Percentiles rank a stretch among this genome's conserved stretches.
Evolutionary conservation across 176 grass and related monocot species (phyloP).

Genomic region (Raddia distichophylla): DNA sequence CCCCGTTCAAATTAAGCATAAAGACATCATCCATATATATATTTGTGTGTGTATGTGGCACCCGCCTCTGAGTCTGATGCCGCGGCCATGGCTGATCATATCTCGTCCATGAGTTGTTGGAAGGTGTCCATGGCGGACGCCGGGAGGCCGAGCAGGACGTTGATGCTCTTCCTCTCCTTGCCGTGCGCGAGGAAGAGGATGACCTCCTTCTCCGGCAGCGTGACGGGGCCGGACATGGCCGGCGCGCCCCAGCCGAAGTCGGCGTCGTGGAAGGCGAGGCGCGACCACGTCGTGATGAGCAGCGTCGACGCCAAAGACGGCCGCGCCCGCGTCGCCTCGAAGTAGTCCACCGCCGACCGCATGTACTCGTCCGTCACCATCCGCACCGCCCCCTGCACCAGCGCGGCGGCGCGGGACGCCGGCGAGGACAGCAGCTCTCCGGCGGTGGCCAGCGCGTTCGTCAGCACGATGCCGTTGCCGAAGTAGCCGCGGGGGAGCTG

Average conservation of each 20-base stretch:
- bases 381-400: slow-evolving; percentile 68
- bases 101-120: slow-evolving; percentile 79
- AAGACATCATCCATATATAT: neutral
- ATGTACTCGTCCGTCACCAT: slow-evolving; percentile 90
- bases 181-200: slow-evolving; percentile 88
- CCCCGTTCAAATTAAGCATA: neutral
- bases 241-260: slow-evolving; percentile 95
- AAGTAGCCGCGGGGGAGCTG: slow-evolving; percentile 76
- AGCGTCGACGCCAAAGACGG: slow-evolving; percentile 87
- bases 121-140: slow-evolving; percentile 78
- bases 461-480: slow-evolving; percentile 87
- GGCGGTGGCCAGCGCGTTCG: slow-evolving; percentile 58
- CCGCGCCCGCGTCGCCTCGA: slow-evolving; percentile 73
- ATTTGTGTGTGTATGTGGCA: neutral
- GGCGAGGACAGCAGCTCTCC: slow-evolving; percentile 58
- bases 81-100: slow-evolving; percentile 22
- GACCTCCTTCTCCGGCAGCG: slow-evolving; percentile 91
- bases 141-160: slow-evolving; percentile 89
- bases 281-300: slow-evolving; percentile 88
- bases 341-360: slow-evolving; percentile 90
- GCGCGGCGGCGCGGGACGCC: slow-evolving; percentile 51
- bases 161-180: slow-evolving; percentile 79
- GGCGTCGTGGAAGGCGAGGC: slow-evolving; percentile 73
- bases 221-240: slow-evolving; percentile 74
- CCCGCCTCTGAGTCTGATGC: neutral